phyloP scores from a whole-genome alignment of 2,329 filamentous ascomycete species.

The Pseudogymnoascus destructans region DNA sequence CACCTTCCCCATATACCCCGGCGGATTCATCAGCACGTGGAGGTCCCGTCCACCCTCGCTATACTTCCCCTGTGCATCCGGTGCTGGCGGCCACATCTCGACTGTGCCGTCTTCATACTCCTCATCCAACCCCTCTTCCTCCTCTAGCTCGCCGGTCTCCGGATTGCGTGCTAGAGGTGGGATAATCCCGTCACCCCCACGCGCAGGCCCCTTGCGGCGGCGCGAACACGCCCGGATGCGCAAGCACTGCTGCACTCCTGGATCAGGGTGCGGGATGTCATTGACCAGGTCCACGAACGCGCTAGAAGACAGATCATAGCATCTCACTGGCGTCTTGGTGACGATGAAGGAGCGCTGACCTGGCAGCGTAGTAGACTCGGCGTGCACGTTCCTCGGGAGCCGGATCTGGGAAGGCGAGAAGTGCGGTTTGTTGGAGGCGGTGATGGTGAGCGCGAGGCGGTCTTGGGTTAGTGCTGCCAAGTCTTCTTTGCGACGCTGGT shows the following conservation, averaged over 20 bases:
- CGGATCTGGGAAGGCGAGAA: slow-evolving; percentile 28
- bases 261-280: slow-evolving; percentile 30
- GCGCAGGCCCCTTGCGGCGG: slow-evolving; percentile 25
- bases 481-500: slow-evolving; percentile 4
- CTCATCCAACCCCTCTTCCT: slow-evolving; percentile 16
- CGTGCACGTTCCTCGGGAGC: slow-evolving; percentile 35
- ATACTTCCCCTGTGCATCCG: slow-evolving; percentile 15
- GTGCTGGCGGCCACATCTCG: slow-evolving; percentile 27
- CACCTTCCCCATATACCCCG: slow-evolving; percentile 26
- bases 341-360: slow-evolving; percentile 33
- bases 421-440: slow-evolving; percentile 26
- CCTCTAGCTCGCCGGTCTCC: slow-evolving; percentile 13
- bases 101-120: slow-evolving; percentile 19
- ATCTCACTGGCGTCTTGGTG: slow-evolving; percentile 39
- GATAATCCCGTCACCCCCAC: slow-evolving; percentile 10
- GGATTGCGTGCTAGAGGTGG: background rate
- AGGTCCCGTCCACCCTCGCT: slow-evolving; percentile 27
- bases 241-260: slow-evolving; percentile 28
- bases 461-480: slow-evolving; percentile 16
- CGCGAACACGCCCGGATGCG: slow-evolving; percentile 39
- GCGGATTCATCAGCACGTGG: slow-evolving; percentile 30
- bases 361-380: slow-evolving; percentile 28
- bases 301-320: slow-evolving; percentile 39
- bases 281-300: slow-evolving; percentile 49
- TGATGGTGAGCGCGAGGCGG: slow-evolving; percentile 18